phyloP scores from a whole-genome alignment of 495 filamentous ascomycete species.

The Aspergillus indologenus region DNA sequence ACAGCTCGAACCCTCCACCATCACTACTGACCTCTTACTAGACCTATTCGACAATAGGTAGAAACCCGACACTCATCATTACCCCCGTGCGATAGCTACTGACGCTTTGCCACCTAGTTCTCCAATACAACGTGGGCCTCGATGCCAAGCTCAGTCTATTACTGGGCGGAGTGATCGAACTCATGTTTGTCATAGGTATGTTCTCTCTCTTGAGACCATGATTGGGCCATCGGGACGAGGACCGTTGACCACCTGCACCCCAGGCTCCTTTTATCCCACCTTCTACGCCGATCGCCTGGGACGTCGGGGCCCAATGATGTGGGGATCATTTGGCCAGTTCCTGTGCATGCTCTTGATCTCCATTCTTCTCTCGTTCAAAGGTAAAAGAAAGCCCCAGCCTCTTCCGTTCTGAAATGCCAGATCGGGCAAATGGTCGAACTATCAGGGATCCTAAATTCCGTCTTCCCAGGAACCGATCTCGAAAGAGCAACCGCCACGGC shows the following conservation, averaged over 20 bases:
- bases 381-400: conserved; percentile 12
- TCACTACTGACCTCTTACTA: conserved; percentile 9
- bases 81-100: background rate
- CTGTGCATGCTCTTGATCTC: conserved; percentile 55
- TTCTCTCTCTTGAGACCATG: background rate
- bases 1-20: background rate
- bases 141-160: conserved; percentile 45
- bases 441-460: background rate
- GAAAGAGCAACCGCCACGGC: conserved; percentile 37
- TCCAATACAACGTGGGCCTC: conserved; percentile 48
- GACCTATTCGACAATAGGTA: conserved; percentile 48
- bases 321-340: conserved; percentile 48
- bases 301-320: conserved; percentile 58
- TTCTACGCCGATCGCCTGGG: conserved; percentile 50
- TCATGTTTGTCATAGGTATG: conserved; percentile 36
- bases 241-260: background rate
- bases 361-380: conserved; percentile 43
- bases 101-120: conserved; percentile 27
- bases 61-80: background rate
- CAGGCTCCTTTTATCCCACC: conserved; percentile 34
- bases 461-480: conserved; percentile 19
- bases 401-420: conserved; percentile 19
- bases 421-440: background rate
- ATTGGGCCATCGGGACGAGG: background rate
- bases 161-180: conserved; percentile 45